Evolutionary conservation across 768 basidiomycete genomes (phyloP).

Genomic region (Cyclocybe cylindracea): DNA sequence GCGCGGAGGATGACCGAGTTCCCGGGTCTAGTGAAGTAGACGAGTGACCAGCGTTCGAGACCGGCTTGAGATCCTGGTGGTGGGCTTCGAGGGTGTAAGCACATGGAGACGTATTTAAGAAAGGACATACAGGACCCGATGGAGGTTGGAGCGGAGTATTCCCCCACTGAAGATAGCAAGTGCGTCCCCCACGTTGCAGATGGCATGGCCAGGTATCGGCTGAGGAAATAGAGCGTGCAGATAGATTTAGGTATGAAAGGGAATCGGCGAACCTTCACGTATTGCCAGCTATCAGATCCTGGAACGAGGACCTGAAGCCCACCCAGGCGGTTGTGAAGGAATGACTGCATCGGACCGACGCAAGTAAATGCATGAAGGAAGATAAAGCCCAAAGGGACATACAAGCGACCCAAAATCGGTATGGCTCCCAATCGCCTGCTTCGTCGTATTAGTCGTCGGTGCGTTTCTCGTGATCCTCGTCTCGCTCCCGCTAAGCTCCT

Average conservation of each 20-base stretch:
- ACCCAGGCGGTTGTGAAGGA: slow-evolving; percentile 70
- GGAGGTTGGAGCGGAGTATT: slow-evolving; percentile 62
- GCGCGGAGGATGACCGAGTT: slow-evolving; percentile 52
- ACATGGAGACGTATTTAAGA: not conserved
- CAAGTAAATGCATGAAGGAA: too few species aligned
- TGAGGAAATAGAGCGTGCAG: slow-evolving; percentile 6
- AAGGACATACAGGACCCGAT: slow-evolving; percentile 55
- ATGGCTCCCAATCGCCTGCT: slow-evolving; percentile 59
- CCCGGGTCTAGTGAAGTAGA: slow-evolving; percentile 67
- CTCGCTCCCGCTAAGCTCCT: slow-evolving; percentile 58
- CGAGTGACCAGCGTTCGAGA: slow-evolving; percentile 64
- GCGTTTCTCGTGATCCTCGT: slow-evolving; percentile 54
- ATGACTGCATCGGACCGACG: slow-evolving; percentile 49
- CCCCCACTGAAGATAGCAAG: slow-evolving; percentile 64
- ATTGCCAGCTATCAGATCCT: slow-evolving; percentile 64
- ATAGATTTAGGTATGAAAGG: not conserved
- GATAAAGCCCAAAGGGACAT: slow-evolving; percentile 27
- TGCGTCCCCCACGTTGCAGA: slow-evolving; percentile 67
- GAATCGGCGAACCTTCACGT: slow-evolving; percentile 49
- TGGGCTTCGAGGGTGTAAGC: slow-evolving; percentile 32
- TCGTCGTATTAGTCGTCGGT: slow-evolving; percentile 34
- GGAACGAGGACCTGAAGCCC: slow-evolving; percentile 71
- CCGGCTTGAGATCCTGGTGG: slow-evolving; percentile 59
- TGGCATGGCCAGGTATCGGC: slow-evolving; percentile 57
- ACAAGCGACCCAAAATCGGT: slow-evolving; percentile 77